phyloP scores from a whole-genome alignment of 768 basidiomycete species.

The Kwoniella europaea region DNA sequence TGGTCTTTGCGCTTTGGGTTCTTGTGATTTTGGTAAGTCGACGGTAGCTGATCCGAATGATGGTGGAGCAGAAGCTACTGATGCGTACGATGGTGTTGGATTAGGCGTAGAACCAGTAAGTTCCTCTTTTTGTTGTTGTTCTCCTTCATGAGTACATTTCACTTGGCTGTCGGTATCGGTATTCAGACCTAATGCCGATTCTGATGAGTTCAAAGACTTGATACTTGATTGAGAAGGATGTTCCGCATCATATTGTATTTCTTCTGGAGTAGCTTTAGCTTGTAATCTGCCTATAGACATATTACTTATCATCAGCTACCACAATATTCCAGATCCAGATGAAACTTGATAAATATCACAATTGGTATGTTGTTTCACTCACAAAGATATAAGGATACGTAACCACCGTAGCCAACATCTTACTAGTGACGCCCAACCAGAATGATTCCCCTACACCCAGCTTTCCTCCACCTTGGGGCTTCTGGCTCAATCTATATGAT shows the following conservation, averaged over 20 bases:
- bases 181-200: neutral
- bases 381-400: conserved; percentile 58
- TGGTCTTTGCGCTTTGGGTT: neutral
- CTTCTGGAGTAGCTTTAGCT: conserved; percentile 62
- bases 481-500: conserved; percentile 64
- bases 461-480: conserved; percentile 61
- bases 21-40: conserved; percentile 15
- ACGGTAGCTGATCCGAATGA: conserved; percentile 20
- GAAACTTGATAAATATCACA: neutral
- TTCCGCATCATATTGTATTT: neutral
- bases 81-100: conserved; percentile 25
- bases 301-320: neutral
- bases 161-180: neutral
- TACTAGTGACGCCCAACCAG: conserved; percentile 85
- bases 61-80: conserved; percentile 25
- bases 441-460: conserved; percentile 80
- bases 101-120: neutral
- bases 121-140: neutral
- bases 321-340: too few species aligned
- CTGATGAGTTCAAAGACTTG: neutral
- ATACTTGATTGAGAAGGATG: conserved; percentile 59
- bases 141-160: neutral
- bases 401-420: conserved; percentile 93
- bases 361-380: conserved; percentile 18
- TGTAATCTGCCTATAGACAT: conserved; percentile 68